Percentiles rank a stretch among this genome's conserved stretches.
These are phyloP conservation scores for Erythrophleum ivorense DNA, from an alignment of 331 rosid genomes.

Conservation along the genomic window DNA sequence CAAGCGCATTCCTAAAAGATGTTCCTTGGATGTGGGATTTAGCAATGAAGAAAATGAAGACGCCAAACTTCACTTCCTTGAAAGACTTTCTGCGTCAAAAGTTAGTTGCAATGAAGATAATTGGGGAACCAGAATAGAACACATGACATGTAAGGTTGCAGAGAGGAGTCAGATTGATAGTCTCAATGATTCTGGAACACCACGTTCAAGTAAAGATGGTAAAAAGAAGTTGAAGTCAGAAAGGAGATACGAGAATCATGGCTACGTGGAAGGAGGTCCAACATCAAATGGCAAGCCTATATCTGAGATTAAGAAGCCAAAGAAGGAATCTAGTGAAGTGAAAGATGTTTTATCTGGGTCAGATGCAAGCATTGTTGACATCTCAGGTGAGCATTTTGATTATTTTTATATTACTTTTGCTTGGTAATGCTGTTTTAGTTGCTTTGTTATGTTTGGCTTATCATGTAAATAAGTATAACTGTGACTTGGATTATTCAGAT, in stretches of 20 bases:
- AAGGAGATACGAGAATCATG: slow-evolving; percentile 39
- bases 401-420: not conserved
- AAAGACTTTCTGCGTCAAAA: slow-evolving; percentile 19
- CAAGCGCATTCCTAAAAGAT: slow-evolving; percentile 32
- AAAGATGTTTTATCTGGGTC: slow-evolving; percentile 44
- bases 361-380: slow-evolving; percentile 40
- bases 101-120: slow-evolving; percentile 21
- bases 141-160: too few relatives aligned
- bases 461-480: not conserved
- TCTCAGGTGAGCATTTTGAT: slow-evolving; percentile 36
- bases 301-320: slow-evolving; percentile 49
- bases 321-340: slow-evolving; percentile 43
- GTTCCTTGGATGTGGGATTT: slow-evolving; percentile 22
- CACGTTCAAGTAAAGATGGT: slow-evolving; percentile 36
- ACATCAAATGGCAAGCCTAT: slow-evolving; percentile 51
- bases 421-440: not conserved
- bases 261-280: slow-evolving; percentile 52
- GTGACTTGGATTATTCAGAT: slow-evolving; percentile 4
- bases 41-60: slow-evolving; percentile 6
- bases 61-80: slow-evolving; percentile 18
- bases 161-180: too few relatives aligned
- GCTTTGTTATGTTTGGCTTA: not conserved
- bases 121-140: not conserved
- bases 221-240: slow-evolving; percentile 44
- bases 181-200: slow-evolving; percentile 10